Evolutionary conservation across 352 stramenopile species (phyloP), one percentile per base, ranked within the genome.

Genomic region (Phytophthora lateralis): DNA sequence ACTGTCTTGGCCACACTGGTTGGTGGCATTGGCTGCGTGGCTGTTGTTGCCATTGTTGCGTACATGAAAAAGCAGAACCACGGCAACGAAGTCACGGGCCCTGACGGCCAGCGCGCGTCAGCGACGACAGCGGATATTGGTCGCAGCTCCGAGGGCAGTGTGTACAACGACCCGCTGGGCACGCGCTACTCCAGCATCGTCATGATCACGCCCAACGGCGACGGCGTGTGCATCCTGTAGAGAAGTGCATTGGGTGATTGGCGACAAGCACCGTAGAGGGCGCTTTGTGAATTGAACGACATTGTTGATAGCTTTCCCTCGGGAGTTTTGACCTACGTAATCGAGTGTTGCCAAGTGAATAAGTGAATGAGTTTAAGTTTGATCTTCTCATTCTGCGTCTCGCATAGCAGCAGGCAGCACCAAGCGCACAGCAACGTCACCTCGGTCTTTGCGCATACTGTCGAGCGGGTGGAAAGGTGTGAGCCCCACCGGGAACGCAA

Each of bases 171-270:
- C 54, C 83, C 83, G 20, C 59, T 93, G 18, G 80, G 75, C 41
- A 93, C 83, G 58, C 83, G 83, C 35, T 93, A 87, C 71, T 90
- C 79, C n/a, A 93, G 83, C 59, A 93, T 93, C 57, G 83, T 93
- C 62, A 93, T 93, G 83, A 89, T 93, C 71, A 91, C 83, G 39
- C 83, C 83, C 48, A 90, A 91, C 54, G 83, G 83, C 20, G 78
- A 93, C 60, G 83, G 83, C 29, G 78, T 93, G 42, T 93, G 83
- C 69, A 87, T 93, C 32, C 63, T 93, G 52, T 93, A 88, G 55
- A 58, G 32, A 42, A 18, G 8, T 8, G 14, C 14, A 55, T 43
- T 34, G 45, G 55, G 50, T 60, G 49, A 50, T 12, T 48, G 29
- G 43, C 18, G 8, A 39, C 34, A 51, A 52, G 41, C 46, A 59